Percentiles rank a stretch among this genome's conserved stretches.
Evolutionary conservation across 225 moss, liverwort and hornwort genomes (phyloP).

Genomic region (Sphagnum tenellum): DNA sequence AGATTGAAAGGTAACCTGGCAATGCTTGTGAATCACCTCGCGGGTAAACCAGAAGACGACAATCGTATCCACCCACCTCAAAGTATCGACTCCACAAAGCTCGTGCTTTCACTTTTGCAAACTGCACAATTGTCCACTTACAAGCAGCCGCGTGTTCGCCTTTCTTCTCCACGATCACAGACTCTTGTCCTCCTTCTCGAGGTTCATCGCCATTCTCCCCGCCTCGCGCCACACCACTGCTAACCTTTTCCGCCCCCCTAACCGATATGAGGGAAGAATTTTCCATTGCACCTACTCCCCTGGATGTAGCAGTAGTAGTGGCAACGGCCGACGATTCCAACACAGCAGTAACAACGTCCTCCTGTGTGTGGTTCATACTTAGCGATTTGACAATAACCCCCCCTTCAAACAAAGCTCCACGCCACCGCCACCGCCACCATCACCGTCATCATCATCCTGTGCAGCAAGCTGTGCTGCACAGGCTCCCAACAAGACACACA

Average conservation of each 20-base stretch:
- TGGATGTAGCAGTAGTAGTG: constrained; percentile 17
- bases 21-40: constrained; percentile 96
- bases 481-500: too few species aligned
- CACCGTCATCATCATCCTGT: too few species aligned
- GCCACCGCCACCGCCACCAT: too few species aligned
- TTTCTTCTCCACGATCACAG: constrained; percentile 92
- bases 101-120: constrained; percentile 89
- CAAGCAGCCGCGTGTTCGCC: constrained; percentile 96
- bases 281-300: constrained; percentile 48
- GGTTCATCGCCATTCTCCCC: constrained; percentile 96
- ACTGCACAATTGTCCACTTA: constrained; percentile 98
- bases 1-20: constrained; percentile 98
- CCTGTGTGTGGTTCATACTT: constrained; percentile 71
- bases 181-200: constrained; percentile 95
- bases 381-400: neutral
- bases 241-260: constrained; percentile 42
- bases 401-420: too few species aligned
- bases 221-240: constrained; percentile 62
- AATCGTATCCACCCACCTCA: constrained; percentile 99
- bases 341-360: constrained; percentile 26
- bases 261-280: constrained; percentile 68
- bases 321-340: constrained; percentile 30
- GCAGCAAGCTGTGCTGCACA: too few species aligned
- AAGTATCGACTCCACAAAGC: constrained; percentile 98
- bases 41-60: constrained; percentile 93